A percentile compares a stretch with the other conserved stretches of the same genome.
Evolutionary conservation across 164 flowering plant species (phyloP).

Genomic region (Piper betle): DNA sequence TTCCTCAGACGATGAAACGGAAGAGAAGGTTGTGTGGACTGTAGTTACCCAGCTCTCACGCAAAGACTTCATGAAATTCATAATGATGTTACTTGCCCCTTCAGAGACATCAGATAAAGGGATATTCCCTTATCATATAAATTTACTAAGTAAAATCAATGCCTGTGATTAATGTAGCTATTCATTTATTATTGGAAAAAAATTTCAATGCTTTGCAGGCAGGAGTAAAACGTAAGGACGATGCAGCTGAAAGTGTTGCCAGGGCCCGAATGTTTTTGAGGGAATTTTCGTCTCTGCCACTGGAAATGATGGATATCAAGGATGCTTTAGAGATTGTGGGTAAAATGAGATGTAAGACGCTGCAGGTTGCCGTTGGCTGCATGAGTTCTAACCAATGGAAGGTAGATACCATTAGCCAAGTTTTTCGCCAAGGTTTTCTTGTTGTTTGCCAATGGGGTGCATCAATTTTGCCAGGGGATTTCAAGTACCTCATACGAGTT

Average conservation of each 20-base stretch:
- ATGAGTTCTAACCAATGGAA: slow-evolving; percentile 33
- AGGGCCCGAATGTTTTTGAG: slow-evolving; percentile 65
- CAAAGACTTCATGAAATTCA: not conserved
- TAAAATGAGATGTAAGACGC: slow-evolving; percentile 57
- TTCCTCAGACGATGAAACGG: slow-evolving; percentile 8
- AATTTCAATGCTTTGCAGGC: slow-evolving; percentile 22
- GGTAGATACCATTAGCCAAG: too few species aligned
- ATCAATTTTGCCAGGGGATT: too few species aligned
- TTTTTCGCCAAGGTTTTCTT: too few species aligned
- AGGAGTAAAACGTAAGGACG: slow-evolving; percentile 64
- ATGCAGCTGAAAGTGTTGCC: slow-evolving; percentile 53
- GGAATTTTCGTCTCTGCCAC: slow-evolving; percentile 67
- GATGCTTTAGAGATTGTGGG: slow-evolving; percentile 47
- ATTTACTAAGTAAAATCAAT: not conserved
- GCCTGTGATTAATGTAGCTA: not conserved
- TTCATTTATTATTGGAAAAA: not conserved
- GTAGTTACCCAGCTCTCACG: not conserved
- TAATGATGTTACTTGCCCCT: not conserved
- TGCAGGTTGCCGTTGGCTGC: slow-evolving; percentile 51
- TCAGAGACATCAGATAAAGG: too few species aligned
- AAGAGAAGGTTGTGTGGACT: not conserved
- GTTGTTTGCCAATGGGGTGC: too few species aligned
- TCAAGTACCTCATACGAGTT: too few species aligned
- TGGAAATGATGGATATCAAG: slow-evolving; percentile 58
- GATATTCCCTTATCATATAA: not conserved